Evolutionary conservation across 139 green algal species (phyloP).

Genomic region (Micractinium sp.): DNA sequence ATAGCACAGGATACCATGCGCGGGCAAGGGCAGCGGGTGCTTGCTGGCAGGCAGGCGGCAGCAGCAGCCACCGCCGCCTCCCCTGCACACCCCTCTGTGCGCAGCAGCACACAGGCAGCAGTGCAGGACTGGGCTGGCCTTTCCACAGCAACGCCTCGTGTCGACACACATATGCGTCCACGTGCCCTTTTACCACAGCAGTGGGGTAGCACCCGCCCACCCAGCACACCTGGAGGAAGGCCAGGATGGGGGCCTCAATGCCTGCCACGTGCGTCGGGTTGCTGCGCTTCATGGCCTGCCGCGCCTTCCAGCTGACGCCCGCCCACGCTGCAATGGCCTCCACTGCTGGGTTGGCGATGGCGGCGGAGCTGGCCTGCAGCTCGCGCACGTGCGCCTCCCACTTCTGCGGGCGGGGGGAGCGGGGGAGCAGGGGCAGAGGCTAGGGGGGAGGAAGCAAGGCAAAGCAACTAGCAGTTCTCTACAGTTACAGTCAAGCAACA

Average conservation of each 20-base stretch:
- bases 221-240: background rate
- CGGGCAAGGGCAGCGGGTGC: background rate
- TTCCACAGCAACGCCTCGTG: background rate
- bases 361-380: slow-evolving; percentile 22
- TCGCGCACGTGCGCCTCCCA: slow-evolving; percentile 56
- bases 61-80: background rate
- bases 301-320: slow-evolving; percentile 35
- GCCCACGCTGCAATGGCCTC: slow-evolving; percentile 46
- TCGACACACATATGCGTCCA: background rate
- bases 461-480: too few species aligned
- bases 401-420: slow-evolving; percentile 35
- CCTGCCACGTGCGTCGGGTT: slow-evolving; percentile 20
- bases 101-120: background rate
- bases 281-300: slow-evolving; percentile 45
- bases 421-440: background rate
- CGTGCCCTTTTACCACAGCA: background rate
- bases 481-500: too few species aligned
- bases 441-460: background rate
- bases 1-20: background rate
- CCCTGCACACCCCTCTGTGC: background rate
- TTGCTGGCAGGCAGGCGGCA: background rate
- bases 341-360: slow-evolving; percentile 28
- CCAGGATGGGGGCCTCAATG: slow-evolving; percentile 42
- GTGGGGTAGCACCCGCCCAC: too few species aligned
- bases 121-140: too few species aligned